Conservation (phyloP, 2,329 filamentous ascomycete species). For the Laburnicola sp. region DNA sequence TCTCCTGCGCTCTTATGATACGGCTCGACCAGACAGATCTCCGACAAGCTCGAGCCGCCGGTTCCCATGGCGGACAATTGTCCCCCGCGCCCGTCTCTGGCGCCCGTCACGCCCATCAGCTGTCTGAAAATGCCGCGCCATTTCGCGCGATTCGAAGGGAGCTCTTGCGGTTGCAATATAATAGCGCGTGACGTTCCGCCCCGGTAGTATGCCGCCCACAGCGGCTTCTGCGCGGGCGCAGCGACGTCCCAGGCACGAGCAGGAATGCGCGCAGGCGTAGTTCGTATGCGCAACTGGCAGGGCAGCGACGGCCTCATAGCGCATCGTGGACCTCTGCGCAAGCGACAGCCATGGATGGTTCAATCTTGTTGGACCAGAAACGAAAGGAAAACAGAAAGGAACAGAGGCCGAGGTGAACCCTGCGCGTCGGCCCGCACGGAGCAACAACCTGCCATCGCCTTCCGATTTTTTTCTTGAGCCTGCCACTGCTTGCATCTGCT, state of each 20-base stretch:
- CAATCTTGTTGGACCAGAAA: background rate
- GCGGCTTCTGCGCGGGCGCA: slow-evolving; percentile 21
- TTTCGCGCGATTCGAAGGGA: slow-evolving; percentile 51
- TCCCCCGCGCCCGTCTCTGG: slow-evolving; percentile 66
- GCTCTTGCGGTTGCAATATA: slow-evolving; percentile 58
- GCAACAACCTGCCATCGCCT: slow-evolving; percentile 5
- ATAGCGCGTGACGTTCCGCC: slow-evolving; percentile 72
- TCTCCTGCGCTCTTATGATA: slow-evolving; percentile 14
- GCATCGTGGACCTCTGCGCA: slow-evolving; percentile 19
- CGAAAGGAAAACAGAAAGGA: slow-evolving; percentile 13
- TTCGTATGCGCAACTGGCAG: slow-evolving; percentile 19
- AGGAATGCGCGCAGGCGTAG: background rate
- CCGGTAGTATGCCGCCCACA: slow-evolving; percentile 62
- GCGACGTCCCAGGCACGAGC: slow-evolving; percentile 4
- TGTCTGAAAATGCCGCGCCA: slow-evolving; percentile 46
- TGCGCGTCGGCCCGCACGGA: slow-evolving; percentile 24
- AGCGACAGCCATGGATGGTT: background rate
- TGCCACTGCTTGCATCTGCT: too few species aligned
- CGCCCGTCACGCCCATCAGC: slow-evolving; percentile 67
- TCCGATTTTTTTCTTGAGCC: slow-evolving; percentile 17
- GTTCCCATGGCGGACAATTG: slow-evolving; percentile 74
- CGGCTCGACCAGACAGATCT: slow-evolving; percentile 67
- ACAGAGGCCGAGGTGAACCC: slow-evolving; percentile 27
- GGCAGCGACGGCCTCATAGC: slow-evolving; percentile 28
- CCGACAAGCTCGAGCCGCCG: slow-evolving; percentile 69